Evolutionary conservation across 23 red algal species (phyloP).

Genomic region (Gracilaria gracilis): DNA sequence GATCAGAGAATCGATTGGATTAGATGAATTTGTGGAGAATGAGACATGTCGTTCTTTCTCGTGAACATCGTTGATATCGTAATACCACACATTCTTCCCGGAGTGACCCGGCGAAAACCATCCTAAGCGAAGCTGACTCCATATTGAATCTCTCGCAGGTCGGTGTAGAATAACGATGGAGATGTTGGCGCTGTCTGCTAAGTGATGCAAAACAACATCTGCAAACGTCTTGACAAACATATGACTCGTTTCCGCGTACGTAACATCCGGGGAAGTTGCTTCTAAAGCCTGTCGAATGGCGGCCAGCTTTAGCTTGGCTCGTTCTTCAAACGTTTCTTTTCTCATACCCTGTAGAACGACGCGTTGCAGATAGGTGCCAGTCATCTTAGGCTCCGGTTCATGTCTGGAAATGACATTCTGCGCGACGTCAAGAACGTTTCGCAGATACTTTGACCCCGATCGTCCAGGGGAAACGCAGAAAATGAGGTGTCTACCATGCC

Average conservation of each 20-base stretch:
- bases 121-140: slow-evolving; percentile 70
- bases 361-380: slow-evolving; percentile 17
- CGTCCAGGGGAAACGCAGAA: slow-evolving; percentile 79
- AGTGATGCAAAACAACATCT: slow-evolving; percentile 64
- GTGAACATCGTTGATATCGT: slow-evolving; percentile 72
- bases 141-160: slow-evolving; percentile 40
- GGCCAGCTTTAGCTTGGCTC: slow-evolving; percentile 43
- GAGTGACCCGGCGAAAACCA: slow-evolving; percentile 75
- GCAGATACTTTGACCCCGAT: slow-evolving; percentile 61
- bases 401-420: slow-evolving; percentile 38
- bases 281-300: slow-evolving; percentile 69
- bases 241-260: slow-evolving; percentile 80
- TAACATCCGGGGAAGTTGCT: slow-evolving; percentile 43
- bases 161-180: slow-evolving; percentile 67
- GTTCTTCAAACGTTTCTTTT: slow-evolving; percentile 36
- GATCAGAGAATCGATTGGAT: slow-evolving; percentile 47
- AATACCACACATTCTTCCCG: slow-evolving; percentile 72
- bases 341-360: slow-evolving; percentile 64
- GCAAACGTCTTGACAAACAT: slow-evolving; percentile 85
- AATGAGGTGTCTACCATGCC: slow-evolving; percentile 47
- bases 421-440: slow-evolving; percentile 49
- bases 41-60: slow-evolving; percentile 33
- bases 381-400: slow-evolving; percentile 73
- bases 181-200: slow-evolving; percentile 69
- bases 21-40: slow-evolving; percentile 20